These are phyloP conservation scores for Handroanthus guayacan DNA, from an alignment of 257 asterid genomes.

Conservation along the genomic window DNA sequence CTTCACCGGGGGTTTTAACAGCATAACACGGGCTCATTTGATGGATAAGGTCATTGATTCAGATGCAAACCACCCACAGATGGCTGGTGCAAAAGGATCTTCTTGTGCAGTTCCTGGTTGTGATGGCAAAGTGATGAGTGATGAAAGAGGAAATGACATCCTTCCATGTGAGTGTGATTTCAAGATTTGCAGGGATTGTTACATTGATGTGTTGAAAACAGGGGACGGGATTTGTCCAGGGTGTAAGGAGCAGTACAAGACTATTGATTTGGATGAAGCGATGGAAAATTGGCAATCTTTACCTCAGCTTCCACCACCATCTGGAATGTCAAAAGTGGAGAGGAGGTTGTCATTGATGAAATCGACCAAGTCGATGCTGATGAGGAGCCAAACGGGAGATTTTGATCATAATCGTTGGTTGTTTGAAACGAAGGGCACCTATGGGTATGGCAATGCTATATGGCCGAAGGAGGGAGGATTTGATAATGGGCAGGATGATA, in stretches of 20 bases:
- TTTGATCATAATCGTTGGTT: constrained; percentile 84
- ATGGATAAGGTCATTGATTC: constrained; percentile 72
- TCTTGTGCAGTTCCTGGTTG: constrained; percentile 68
- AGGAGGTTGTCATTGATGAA: constrained; percentile 77
- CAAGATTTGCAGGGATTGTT: constrained; percentile 80
- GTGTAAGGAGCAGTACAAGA: constrained; percentile 74
- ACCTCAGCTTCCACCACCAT: constrained; percentile 61
- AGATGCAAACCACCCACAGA: constrained; percentile 67
- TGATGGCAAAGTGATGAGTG: constrained; percentile 74
- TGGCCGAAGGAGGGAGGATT: constrained; percentile 80
- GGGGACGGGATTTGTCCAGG: constrained; percentile 80
- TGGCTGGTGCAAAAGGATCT: constrained; percentile 76
- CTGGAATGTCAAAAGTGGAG: constrained; percentile 68
- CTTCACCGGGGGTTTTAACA: constrained; percentile 76
- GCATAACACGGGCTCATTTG: constrained; percentile 62
- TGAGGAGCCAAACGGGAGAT: constrained; percentile 84
- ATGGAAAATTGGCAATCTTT: constrained; percentile 51
- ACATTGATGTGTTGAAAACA: constrained; percentile 62
- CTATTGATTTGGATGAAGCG: constrained; percentile 58
- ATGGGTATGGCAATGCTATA: constrained; percentile 86
- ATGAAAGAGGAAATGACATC: constrained; percentile 67
- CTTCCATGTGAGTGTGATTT: constrained; percentile 82
- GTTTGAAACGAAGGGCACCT: constrained; percentile 79
- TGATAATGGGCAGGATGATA: constrained; percentile 54
- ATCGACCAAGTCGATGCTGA: constrained; percentile 60